Evolutionary conservation across 176 grass and related monocot species (phyloP).

Genomic region (Musa beccarii): DNA sequence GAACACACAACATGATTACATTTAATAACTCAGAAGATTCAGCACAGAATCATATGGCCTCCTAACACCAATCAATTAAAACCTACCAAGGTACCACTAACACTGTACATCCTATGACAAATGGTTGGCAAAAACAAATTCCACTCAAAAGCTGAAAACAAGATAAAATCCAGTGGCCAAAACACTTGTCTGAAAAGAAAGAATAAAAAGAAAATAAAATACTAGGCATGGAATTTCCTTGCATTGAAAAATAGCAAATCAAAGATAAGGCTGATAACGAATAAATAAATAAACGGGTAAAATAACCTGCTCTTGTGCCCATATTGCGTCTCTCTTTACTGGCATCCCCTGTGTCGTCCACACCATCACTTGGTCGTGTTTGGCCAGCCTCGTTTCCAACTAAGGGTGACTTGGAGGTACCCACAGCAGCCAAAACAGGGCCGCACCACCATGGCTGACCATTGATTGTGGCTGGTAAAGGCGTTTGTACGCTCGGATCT

Average conservation of each 20-base stretch:
- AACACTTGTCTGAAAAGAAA: background rate
- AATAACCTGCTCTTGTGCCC: background rate
- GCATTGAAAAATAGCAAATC: background rate
- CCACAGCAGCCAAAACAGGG: background rate
- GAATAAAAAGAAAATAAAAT: background rate
- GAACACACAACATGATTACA: background rate
- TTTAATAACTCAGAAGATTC: background rate
- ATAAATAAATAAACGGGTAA: background rate
- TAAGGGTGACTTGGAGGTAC: background rate
- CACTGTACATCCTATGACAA: background rate
- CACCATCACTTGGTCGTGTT: background rate
- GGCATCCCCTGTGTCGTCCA: background rate
- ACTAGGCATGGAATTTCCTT: background rate
- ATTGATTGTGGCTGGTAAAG: background rate
- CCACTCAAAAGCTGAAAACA: background rate
- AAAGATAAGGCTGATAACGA: background rate
- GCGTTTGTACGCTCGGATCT: background rate
- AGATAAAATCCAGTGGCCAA: too few species aligned
- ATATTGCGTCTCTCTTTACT: slow-evolving; percentile 8
- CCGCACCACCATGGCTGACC: slow-evolving; percentile 12
- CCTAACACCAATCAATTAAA: background rate
- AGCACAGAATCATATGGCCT: background rate
- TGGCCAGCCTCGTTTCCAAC: background rate
- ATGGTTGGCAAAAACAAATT: background rate
- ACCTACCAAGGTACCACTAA: background rate